Base-by-base conservation (phyloP, 108 stramenopile genomes). In the Skeletonema marinoi region DNA sequence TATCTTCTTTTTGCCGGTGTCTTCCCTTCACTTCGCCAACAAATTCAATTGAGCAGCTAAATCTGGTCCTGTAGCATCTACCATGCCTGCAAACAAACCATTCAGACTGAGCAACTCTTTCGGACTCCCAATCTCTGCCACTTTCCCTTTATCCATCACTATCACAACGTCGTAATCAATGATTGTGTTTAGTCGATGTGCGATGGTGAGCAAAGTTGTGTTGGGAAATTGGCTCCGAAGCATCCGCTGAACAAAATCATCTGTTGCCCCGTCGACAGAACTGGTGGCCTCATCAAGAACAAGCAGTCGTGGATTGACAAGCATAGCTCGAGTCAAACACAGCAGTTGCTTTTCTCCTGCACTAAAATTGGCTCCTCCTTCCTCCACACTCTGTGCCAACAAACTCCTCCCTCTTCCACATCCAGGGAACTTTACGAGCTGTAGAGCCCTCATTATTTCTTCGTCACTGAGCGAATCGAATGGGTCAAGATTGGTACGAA, bases 91-190 rank as follows among this genome's bases (percentile, higher is more conserved):
- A 78, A 94, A 96, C 12, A 91, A 30, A 30, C 91, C 88, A 60
- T 59, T 60, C 31, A 73, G 16, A 11, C 44, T 21, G 19, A 99
- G 84, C 31, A 99, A 81, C 21, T 92, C 89, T 25, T 76, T 77
- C 6, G 99, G 99, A 13, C 90, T 60, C 2, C 89, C 98, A 30
- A 87, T 88, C 73, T 98, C 97, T 25, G 83, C 92, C 3, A 93
- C 95, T 16, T 70, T 66, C 7, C 98, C 98, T 25, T 87, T 73
- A 32, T 92, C 91, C 90, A 98, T 92, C 2, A 98, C 97, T 29
- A 98, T 70, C 39, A 95, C 84, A 2, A 87, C 78, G 74, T 98
- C 98, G 73, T 95, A 97, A 74, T 98, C 98, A 88, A 98, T 93
- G 59, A 98, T 96, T 9, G 98, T 98, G 75, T 94, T 88, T 21